Conservation (phyloP, 768 basidiomycete genomes). For the Podaxis rugospora region DNA sequence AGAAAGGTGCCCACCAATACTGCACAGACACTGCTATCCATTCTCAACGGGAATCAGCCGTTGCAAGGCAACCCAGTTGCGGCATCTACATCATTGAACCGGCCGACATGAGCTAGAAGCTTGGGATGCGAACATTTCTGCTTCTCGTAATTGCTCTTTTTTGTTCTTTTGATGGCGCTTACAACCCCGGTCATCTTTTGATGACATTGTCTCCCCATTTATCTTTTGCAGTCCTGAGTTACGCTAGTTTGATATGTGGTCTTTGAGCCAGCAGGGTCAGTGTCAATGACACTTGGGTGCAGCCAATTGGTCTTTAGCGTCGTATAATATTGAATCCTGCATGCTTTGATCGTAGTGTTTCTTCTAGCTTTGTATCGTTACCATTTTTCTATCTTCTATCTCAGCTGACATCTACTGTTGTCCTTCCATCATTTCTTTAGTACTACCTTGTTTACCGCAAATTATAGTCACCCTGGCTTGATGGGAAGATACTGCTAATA, state of each 20-base stretch:
- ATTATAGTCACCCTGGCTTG: background rate
- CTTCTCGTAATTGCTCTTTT: background rate
- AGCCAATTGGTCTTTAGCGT: background rate
- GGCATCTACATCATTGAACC: background rate
- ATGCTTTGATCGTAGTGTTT: conserved; percentile 16
- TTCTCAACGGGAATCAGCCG: conserved; percentile 22
- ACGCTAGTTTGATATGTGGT: background rate
- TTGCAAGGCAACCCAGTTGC: conserved; percentile 5
- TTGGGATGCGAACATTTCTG: too few species aligned
- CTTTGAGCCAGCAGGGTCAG: background rate
- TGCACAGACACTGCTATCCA: conserved; percentile 22
- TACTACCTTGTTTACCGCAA: background rate
- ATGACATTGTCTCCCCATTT: background rate
- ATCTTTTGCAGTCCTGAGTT: background rate
- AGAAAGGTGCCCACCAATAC: background rate
- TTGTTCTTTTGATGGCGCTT: conserved; percentile 1
- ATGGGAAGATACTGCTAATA: background rate
- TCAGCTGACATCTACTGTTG: conserved; percentile 9
- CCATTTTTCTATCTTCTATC: conserved; percentile 7
- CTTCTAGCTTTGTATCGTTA: conserved; percentile 19
- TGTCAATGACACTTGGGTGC: background rate
- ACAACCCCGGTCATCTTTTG: background rate
- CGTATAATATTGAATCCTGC: conserved; percentile 7
- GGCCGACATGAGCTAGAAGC: conserved; percentile 7
- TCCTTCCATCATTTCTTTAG: background rate